Evolutionary conservation across 176 grass and related monocot genomes (phyloP).

Genomic region (Metroxylon sagu): DNA sequence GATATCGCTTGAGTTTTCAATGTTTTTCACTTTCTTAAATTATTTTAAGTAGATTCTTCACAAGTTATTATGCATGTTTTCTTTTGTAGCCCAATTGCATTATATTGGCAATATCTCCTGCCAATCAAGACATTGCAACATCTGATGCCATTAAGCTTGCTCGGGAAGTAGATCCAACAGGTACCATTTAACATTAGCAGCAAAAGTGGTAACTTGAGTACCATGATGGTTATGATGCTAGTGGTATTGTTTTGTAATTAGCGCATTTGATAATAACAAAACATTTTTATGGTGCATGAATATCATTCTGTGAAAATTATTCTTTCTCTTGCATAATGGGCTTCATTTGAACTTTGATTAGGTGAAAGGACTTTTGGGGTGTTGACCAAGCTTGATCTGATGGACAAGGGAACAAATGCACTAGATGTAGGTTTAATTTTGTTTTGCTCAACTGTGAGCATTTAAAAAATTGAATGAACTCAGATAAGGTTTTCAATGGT

Average conservation of each 20-base stretch:
- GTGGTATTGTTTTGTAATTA: too few species aligned
- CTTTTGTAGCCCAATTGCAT: conserved; percentile 68
- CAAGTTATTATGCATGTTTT: conserved; percentile 2
- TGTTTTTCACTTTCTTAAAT: too few species aligned
- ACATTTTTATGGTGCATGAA: too few species aligned
- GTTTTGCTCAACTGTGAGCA: background rate
- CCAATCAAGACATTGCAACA: conserved; percentile 98
- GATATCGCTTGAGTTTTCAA: too few species aligned
- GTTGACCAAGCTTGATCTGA: conserved; percentile 82
- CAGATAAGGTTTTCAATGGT: too few species aligned
- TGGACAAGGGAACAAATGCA: conserved; percentile 85
- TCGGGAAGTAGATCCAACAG: conserved; percentile 74
- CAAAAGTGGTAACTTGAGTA: background rate
- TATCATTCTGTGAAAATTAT: too few species aligned
- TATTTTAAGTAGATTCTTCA: too few species aligned
- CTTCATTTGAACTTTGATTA: conserved; percentile 21
- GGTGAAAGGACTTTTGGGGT: conserved; percentile 86
- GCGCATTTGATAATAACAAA: too few species aligned
- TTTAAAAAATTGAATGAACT: too few species aligned
- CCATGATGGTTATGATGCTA: too few species aligned
- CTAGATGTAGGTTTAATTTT: conserved; percentile 45
- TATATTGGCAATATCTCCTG: conserved; percentile 82
- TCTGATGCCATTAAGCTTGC: conserved; percentile 95
- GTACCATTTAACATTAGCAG: conserved; percentile 18
- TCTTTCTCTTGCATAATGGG: conserved; percentile 1